These are phyloP conservation scores for Chalciporus sp. DNA, from an alignment of 1,284 basidiomycete species.

Conservation along the genomic window DNA sequence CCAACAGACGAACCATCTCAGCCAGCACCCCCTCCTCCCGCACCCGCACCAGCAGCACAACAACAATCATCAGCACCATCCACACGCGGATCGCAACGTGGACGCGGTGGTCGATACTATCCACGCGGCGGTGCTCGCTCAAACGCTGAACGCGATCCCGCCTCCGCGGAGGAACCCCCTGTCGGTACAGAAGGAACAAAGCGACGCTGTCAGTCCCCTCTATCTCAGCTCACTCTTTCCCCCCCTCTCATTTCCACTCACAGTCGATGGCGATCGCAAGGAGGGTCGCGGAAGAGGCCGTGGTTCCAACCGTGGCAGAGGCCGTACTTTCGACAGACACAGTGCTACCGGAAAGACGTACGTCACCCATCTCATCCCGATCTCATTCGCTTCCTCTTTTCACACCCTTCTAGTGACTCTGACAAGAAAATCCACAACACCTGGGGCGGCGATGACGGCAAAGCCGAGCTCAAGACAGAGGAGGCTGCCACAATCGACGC, in stretches of 20 bases:
- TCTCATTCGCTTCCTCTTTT: background rate
- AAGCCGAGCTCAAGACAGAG: slow-evolving; percentile 77
- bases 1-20: slow-evolving; percentile 50
- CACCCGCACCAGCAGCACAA: slow-evolving; percentile 31
- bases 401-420: slow-evolving; percentile 62
- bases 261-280: slow-evolving; percentile 57
- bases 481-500: slow-evolving; percentile 65
- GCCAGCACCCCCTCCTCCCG: slow-evolving; percentile 43
- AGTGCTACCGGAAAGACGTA: slow-evolving; percentile 81
- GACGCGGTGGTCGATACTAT: slow-evolving; percentile 71
- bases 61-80: slow-evolving; percentile 35
- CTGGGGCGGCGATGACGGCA: slow-evolving; percentile 90
- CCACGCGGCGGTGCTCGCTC: slow-evolving; percentile 60
- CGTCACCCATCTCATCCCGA: slow-evolving; percentile 43
- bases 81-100: slow-evolving; percentile 45
- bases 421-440: slow-evolving; percentile 91
- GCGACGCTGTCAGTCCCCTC: slow-evolving; percentile 54
- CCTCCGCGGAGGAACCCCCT: slow-evolving; percentile 39
- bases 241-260: slow-evolving; percentile 1
- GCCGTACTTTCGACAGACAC: slow-evolving; percentile 80
- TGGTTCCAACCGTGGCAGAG: slow-evolving; percentile 57
- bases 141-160: slow-evolving; percentile 45
- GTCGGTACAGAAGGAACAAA: slow-evolving; percentile 37
- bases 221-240: slow-evolving; percentile 7
- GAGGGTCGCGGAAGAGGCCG: slow-evolving; percentile 46